These are phyloP conservation scores for Urochloa ruziziensis DNA, from an alignment of 176 grass and related monocot genomes.

Conservation along the genomic window DNA sequence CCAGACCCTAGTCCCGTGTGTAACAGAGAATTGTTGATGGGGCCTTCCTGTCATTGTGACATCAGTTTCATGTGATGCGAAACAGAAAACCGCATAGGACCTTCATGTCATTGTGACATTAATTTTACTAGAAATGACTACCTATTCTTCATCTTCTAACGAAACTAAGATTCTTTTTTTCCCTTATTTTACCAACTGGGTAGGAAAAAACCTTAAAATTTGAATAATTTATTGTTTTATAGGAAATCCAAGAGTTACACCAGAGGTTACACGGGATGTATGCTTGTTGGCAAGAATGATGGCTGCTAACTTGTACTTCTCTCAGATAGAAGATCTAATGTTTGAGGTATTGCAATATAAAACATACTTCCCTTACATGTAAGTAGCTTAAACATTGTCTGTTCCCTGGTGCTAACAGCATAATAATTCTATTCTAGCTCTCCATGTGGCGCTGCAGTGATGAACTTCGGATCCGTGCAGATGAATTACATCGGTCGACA, in stretches of 20 bases:
- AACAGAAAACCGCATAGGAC: not conserved
- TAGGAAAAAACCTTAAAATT: constrained; percentile 1
- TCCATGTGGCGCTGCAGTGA: constrained; percentile 98
- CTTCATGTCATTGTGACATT: not conserved
- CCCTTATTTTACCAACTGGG: not conserved
- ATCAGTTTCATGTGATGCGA: not conserved
- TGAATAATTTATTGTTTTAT: constrained; percentile 29
- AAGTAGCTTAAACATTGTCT: not conserved
- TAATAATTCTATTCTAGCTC: constrained; percentile 58
- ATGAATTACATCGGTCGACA: constrained; percentile 61
- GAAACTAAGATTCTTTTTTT: not conserved
- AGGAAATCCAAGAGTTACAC: constrained; percentile 99
- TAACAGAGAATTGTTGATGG: not conserved
- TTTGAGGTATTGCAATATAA: constrained; percentile 70
- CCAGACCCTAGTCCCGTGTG: not conserved
- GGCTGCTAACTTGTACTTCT: constrained; percentile 95
- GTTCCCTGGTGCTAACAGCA: constrained; percentile 7
- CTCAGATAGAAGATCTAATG: constrained; percentile 98
- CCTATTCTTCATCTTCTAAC: not conserved
- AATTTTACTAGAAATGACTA: not conserved
- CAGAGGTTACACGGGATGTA: constrained; percentile 96
- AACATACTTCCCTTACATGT: not conserved
- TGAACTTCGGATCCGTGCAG: constrained; percentile 70
- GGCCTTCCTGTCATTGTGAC: not conserved
- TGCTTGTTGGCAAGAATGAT: constrained; percentile 97